Base-by-base conservation (phyloP, 768 basidiomycete species). In the Boletus rubescentipes region DNA sequence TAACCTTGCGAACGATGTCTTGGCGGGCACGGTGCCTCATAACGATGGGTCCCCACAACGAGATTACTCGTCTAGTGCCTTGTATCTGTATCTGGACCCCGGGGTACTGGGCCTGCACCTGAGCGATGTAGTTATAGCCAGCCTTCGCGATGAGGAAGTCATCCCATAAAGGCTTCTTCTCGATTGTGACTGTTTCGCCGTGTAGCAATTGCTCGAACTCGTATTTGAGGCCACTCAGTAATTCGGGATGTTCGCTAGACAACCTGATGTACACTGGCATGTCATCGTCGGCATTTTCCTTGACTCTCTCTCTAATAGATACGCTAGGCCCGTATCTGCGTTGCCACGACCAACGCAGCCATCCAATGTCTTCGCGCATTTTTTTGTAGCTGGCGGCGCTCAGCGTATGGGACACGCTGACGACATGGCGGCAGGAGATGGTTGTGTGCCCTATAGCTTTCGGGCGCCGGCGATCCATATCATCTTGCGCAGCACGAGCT, bases 101-200 rank as follows among this genome's bases (percentile, higher is more conserved):
- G 0, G 71, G 67, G 42, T 77, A 62, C 10, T 58, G 53, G 2
- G 51, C 55, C 50, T 81, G 73, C 11, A 90, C 50, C 1, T 72
- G 64, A 1, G 70, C 59, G 43, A 91, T 48, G 63, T 79, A 89
- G 0, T 14, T 20, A 0, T 43, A 37, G 0, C 87, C 87, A 7
- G 68, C 67, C 0, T 59, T 53, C 5, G 73, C 57, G 20, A 63
- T 62, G 55, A 92, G 85, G 67, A 81, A 90, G 4, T 75, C 71
- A 54, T 91, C 85, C 89, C 89, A 92, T 9, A 80, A 70, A 2
- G 75, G 69, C 37, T 79, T 78, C 29, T 77, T 81, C 41, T 82
- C 76, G 16, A 78, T 61, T 26, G 69, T 74, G 32, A 89, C 65
- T 3, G 78, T 70, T 57, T 91, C 85, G 1, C 89, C 89, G 3